Base-by-base conservation (phyloP, 2,329 filamentous ascomycete genomes). In the Aureobasidium sp. region DNA sequence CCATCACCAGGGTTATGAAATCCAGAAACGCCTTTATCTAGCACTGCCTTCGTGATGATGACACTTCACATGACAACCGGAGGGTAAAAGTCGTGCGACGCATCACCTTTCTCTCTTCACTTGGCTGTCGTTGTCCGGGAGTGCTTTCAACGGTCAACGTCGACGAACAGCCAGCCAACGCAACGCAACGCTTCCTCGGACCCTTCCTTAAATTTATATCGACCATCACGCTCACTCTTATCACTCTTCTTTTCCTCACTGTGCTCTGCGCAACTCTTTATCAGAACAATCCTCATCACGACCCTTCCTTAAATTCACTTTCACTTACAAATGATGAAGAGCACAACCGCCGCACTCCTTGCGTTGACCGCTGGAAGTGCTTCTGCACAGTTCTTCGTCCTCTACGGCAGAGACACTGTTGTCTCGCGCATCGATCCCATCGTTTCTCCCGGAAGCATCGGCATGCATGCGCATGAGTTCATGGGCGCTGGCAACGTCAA, bases 401-500 rank as follows among this genome's bases (percentile, higher is more conserved):
- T 69, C 63, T 70, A 70, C 59, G 68, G 68, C 37, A 67, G 69
- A 55, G 69, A 69, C 51, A 67, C 66, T 55, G 82, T 82, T 51
- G 78, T 80, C 51, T 83, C 83, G 69, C 83, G 82, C 41, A 72
- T 83, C 43, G 89, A 92, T 67, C 87, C 89, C 63, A 86, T 92
- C 66, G 77, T 91, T 64, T 80, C 72, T 64, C 87, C 87, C 13
- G 87, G 87, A 27, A 64, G 67, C 10, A 69, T 81, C n/a, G 81
- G 85, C 2, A 70, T 73, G 53, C 88, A 92, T 73, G 82, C 87
- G 26, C 89, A 92, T 75, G 83, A 82, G 57, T 81, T 92, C 68
- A 83, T 88, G 76, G 88, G 86, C 47, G 87, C 86, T 59, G 87
- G 83, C 72, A 85, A 79, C 68, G 91, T 92, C 69, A 78, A 82